Base-by-base conservation (phyloP, 257 asterid genomes). In the Nicotiana undulata region DNA sequence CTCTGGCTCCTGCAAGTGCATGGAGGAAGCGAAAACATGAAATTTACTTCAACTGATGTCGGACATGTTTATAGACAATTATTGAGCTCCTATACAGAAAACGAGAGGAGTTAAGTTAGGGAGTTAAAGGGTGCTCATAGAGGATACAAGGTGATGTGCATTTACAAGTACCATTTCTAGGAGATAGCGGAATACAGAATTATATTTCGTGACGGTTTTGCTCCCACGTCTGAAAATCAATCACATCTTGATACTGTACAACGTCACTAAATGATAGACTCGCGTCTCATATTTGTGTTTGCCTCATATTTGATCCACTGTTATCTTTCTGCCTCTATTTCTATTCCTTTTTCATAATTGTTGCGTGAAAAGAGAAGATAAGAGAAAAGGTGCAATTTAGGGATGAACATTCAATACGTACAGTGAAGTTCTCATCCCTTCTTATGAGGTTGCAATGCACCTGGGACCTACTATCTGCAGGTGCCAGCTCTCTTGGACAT, bases 401-500 rank as follows among this genome's bases (percentile, higher is more conserved):
- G 65, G 65, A 17, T 60, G 31, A 22, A 9, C 31, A 60, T 22
- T 60, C 16, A 22, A 22, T 63, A 88, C 98, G 90, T 87, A 95
- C 96, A 20, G 92, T 88, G 84, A 77, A 87, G 85, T 93, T 81
- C 86, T 91, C 97, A 22, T 90, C 96, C 88, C 94, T 93, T 86
- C 91, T 92, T 65, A 86, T 86, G 83, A 95, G 97, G 82, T 87
- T 93, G 82, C 91, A 95, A 82, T 86, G 88, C 80, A 95, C 93
- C 40, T 91, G 83, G 63, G 97, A 83, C 86, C 91, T 86, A 92
- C 90, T 85, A 81, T 89, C 92, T 9, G 93, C 93, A 75, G 97
- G 96, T 83, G 88, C 97, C 87, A 95, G 91, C 91, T 93, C 99
- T 80, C 84, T 89, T 26, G 99, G 99, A 85, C 97, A 93, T 90